phyloP scores from a whole-genome alignment of 75 land plant species.

The Chamaecyparis obtusa region DNA sequence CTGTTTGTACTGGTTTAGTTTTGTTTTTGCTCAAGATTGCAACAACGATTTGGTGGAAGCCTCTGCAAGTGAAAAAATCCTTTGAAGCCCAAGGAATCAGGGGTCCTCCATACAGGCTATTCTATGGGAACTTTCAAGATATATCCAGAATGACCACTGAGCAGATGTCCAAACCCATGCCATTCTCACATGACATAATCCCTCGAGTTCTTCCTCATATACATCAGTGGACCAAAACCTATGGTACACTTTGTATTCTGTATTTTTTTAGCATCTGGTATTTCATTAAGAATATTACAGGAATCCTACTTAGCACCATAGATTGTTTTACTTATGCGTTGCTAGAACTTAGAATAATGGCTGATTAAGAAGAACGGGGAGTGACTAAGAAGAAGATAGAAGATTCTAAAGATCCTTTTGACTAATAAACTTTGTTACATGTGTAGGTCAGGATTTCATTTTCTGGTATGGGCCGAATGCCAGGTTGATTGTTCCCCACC shows the following conservation, averaged over 20 bases:
- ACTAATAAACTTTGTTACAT: not conserved
- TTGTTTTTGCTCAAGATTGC: not conserved
- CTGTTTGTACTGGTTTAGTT: not conserved
- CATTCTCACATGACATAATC: slow-evolving; percentile 7
- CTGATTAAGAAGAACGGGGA: not conserved
- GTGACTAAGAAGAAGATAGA: not conserved
- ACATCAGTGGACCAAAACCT: slow-evolving; percentile 8
- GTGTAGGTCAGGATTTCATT: slow-evolving; percentile 17
- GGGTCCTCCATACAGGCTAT: slow-evolving; percentile 1
- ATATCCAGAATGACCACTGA: not conserved
- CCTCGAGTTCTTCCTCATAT: slow-evolving; percentile 14
- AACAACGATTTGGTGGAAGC: slow-evolving; percentile 9
- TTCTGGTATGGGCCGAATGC: slow-evolving; percentile 19
- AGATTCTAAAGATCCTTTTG: not conserved
- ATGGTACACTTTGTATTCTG: not conserved
- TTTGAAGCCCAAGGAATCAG: slow-evolving; percentile 4
- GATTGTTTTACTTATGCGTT: too few relatives aligned
- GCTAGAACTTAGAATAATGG: not conserved
- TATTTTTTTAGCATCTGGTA: not conserved
- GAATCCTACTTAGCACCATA: not conserved
- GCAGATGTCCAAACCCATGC: not conserved
- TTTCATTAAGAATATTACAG: not conserved
- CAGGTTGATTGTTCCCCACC: slow-evolving; percentile 14
- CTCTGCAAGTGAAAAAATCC: not conserved
- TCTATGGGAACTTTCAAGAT: not conserved